Evolutionary conservation across 805 yeast species (phyloP).

Genomic region (Candida palmyrensis): DNA sequence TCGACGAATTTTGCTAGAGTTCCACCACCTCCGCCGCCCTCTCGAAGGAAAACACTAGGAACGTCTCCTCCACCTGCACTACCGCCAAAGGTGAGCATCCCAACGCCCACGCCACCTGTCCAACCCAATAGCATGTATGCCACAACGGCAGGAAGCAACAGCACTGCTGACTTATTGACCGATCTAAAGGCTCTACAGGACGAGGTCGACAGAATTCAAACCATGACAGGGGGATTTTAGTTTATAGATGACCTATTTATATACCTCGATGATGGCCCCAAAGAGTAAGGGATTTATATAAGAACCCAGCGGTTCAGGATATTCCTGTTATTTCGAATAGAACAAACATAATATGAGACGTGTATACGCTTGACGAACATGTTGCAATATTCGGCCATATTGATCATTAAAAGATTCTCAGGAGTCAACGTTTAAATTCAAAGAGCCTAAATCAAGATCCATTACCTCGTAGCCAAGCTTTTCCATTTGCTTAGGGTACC

Average conservation of each 20-base stretch:
- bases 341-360: too few species aligned
- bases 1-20: background rate
- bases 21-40: constrained; percentile 41
- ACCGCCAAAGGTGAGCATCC: constrained; percentile 22
- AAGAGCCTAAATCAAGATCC: constrained; percentile 13
- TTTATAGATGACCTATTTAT: too few species aligned
- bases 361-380: too few species aligned
- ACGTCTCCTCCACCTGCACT: constrained; percentile 16
- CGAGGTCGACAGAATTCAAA: constrained; percentile 58
- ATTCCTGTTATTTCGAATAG: too few species aligned
- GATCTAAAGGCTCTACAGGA: constrained; percentile 63
- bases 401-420: too few species aligned
- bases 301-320: too few species aligned
- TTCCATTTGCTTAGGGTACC: constrained; percentile 49
- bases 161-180: constrained; percentile 52
- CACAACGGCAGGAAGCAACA: constrained; percentile 14
- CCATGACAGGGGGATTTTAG: constrained; percentile 41
- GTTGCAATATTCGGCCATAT: too few species aligned
- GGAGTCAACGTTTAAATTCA: constrained; percentile 10
- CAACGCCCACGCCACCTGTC: constrained; percentile 6
- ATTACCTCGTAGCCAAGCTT: constrained; percentile 46
- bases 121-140: constrained; percentile 1
- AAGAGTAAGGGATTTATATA: too few species aligned
- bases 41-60: constrained; percentile 24
- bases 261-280: too few species aligned